These are phyloP conservation scores for Hypoxylon crocopeplum DNA, from an alignment of 495 filamentous ascomycete genomes.

Conservation along the genomic window DNA sequence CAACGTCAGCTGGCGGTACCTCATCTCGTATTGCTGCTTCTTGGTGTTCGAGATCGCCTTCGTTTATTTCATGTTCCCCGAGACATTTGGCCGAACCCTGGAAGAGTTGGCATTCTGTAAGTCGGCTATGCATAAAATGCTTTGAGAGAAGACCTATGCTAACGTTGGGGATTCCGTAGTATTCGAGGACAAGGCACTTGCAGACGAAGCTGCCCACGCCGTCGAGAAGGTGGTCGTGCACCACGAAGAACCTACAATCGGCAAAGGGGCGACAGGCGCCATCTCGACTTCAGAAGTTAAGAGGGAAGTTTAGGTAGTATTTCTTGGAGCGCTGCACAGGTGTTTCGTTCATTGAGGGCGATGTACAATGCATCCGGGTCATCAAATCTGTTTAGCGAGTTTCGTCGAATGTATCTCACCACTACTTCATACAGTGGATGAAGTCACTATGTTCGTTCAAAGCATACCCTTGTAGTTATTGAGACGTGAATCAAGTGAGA, in stretches of 20 bases:
- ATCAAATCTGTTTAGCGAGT: too few relatives aligned
- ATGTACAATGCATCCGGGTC: too few relatives aligned
- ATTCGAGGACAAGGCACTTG: slow-evolving; percentile 54
- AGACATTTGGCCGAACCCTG: slow-evolving; percentile 66
- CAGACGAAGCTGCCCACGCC: slow-evolving; percentile 45
- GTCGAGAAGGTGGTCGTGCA: slow-evolving; percentile 50
- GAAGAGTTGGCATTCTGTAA: slow-evolving; percentile 71
- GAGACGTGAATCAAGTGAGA: too few relatives aligned
- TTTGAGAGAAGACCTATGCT: background rate
- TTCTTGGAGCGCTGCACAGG: too few relatives aligned
- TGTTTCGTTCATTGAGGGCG: too few relatives aligned
- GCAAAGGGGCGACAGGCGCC: background rate
- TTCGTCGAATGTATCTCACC: too few relatives aligned
- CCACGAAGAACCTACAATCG: slow-evolving; percentile 13
- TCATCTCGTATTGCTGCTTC: slow-evolving; percentile 61
- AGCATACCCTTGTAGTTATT: too few relatives aligned
- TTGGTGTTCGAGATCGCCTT: slow-evolving; percentile 63
- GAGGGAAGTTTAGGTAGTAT: slow-evolving; percentile 1
- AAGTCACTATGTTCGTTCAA: too few relatives aligned
- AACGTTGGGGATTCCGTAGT: slow-evolving; percentile 35
- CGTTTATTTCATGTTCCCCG: slow-evolving; percentile 70
- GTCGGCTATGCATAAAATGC: slow-evolving; percentile 22
- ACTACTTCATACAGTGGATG: too few relatives aligned
- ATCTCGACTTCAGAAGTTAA: background rate
- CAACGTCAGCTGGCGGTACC: slow-evolving; percentile 64